Evolutionary conservation across 2,329 filamentous ascomycete genomes (phyloP).

Genomic region (Rhynchosporium graminicola): DNA sequence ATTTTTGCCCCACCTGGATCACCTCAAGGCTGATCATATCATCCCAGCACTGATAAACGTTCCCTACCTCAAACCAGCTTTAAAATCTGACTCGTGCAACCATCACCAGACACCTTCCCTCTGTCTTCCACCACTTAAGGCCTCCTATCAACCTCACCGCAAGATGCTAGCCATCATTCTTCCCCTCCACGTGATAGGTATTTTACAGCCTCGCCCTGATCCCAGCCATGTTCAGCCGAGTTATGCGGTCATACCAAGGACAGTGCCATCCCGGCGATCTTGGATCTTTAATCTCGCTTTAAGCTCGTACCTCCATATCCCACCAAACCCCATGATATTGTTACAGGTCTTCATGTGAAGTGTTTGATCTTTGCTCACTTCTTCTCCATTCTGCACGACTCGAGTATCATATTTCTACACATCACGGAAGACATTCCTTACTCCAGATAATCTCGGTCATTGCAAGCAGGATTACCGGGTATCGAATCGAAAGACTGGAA

Average conservation of each 20-base stretch:
- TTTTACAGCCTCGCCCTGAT: conserved; percentile 17
- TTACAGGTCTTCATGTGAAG: conserved; percentile 5
- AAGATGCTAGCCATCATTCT: not conserved
- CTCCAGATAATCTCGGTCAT: too few relatives aligned
- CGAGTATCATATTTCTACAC: not conserved
- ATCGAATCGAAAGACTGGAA: not conserved
- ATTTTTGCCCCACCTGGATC: not conserved
- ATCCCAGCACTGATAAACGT: conserved; percentile 6
- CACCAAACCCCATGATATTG: conserved; percentile 15
- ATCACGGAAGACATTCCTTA: not conserved
- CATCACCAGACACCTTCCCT: conserved; percentile 10
- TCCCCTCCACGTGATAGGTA: conserved; percentile 17
- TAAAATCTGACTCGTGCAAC: conserved; percentile 1
- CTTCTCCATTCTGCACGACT: conserved; percentile 3
- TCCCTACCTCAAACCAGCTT: not conserved
- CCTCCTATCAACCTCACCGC: not conserved
- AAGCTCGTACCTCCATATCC: conserved; percentile 15
- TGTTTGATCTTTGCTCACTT: conserved; percentile 20
- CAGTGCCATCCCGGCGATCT: not conserved
- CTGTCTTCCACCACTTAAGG: not conserved
- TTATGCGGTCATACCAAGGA: conserved; percentile 19
- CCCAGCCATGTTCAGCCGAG: conserved; percentile 15
- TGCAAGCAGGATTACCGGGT: not conserved
- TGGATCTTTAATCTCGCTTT: conserved; percentile 20
- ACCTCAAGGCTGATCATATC: conserved; percentile 13